Evolutionary conservation across 1,284 basidiomycete species (phyloP), one percentile per base, ranked within the genome.

Genomic region (Cutaneotrichosporon cyanovorans): DNA sequence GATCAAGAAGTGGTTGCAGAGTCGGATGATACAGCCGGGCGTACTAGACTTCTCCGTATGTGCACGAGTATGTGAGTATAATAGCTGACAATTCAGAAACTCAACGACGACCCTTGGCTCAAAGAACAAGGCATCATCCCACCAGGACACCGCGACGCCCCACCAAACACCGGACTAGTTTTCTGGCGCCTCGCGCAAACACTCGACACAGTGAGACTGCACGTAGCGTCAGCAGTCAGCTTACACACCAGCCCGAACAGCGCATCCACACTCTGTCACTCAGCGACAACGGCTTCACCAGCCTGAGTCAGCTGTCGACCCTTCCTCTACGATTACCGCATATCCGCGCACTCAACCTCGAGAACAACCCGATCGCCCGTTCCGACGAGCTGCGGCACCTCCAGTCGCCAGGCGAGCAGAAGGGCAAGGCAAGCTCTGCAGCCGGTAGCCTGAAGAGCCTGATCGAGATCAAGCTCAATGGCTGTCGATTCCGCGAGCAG

Each of bases 291-390:
- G 49, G 62, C 30, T 59, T 70, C 40, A 28, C 40, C 28, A 46
- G 53, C 38, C 55, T 69, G 12, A n/a, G 37, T 16, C 62, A 64
- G 28, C 59, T 72, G 11, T 43, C 53, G 16, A 55, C 52, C 16
- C 57, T 72, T 10, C 59, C 66, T 9, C 37, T 52, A 18, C 60
- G 42, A 28, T 54, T 72, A 6, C 68, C 68, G 10, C 48, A 69
- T 46, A 59, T 72, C 44, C 60, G 66, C 23, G 67, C 67, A 5
- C 59, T 72, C 15, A 68, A 72, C 44, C 60, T 72, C 22, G 65
- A 62, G 42, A 50, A 60, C 45, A 72, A 72, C 50, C 64, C 64
- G 2, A 61, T 69, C 46, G 42, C 38, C 22, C 36, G 45, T 20
- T 47, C 59, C 28, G 38, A 51, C 32, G 60, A 63, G 45, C 57